Evolutionary conservation across 441 rosid genomes (phyloP).

Genomic region (Adansonia rubrostipa): DNA sequence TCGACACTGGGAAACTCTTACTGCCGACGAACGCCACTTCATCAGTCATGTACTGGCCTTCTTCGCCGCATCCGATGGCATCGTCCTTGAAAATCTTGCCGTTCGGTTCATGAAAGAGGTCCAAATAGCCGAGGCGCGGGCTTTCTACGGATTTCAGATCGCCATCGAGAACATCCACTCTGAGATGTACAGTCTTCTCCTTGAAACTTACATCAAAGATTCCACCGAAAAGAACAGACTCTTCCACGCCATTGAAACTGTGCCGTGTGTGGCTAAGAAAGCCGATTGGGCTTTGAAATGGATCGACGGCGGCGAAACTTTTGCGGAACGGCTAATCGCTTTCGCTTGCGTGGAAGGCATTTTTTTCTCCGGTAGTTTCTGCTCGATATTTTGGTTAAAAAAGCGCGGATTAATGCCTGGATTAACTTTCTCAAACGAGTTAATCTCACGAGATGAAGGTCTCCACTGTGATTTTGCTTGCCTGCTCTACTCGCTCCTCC

Average conservation of each 20-base stretch:
- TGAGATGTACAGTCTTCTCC: slow-evolving; percentile 70
- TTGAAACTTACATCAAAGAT: slow-evolving; percentile 63
- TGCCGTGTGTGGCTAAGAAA: slow-evolving; percentile 64
- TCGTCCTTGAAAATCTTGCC: slow-evolving; percentile 65
- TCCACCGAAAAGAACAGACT: slow-evolving; percentile 51
- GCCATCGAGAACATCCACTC: slow-evolving; percentile 75
- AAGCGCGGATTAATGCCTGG: slow-evolving; percentile 65
- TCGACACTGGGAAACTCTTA: slow-evolving; percentile 60
- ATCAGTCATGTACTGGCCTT: slow-evolving; percentile 67
- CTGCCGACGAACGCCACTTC: slow-evolving; percentile 62
- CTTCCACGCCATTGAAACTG: slow-evolving; percentile 57
- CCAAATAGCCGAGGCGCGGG: slow-evolving; percentile 72
- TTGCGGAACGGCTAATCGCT: slow-evolving; percentile 52
- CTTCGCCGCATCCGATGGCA: slow-evolving; percentile 76
- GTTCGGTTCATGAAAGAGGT: slow-evolving; percentile 70
- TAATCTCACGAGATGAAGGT: slow-evolving; percentile 61
- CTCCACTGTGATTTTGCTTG: slow-evolving; percentile 62
- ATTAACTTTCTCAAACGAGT: slow-evolving; percentile 56
- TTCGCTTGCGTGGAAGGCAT: slow-evolving; percentile 65
- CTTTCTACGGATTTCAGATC: slow-evolving; percentile 73
- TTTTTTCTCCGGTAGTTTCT: slow-evolving; percentile 61
- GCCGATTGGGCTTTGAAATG: slow-evolving; percentile 66
- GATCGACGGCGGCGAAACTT: slow-evolving; percentile 61
- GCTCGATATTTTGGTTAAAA: slow-evolving; percentile 58
- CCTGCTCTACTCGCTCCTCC: slow-evolving; percentile 37